Conservation (phyloP, 768 basidiomycete species). For the Tulasnella sp. region DNA sequence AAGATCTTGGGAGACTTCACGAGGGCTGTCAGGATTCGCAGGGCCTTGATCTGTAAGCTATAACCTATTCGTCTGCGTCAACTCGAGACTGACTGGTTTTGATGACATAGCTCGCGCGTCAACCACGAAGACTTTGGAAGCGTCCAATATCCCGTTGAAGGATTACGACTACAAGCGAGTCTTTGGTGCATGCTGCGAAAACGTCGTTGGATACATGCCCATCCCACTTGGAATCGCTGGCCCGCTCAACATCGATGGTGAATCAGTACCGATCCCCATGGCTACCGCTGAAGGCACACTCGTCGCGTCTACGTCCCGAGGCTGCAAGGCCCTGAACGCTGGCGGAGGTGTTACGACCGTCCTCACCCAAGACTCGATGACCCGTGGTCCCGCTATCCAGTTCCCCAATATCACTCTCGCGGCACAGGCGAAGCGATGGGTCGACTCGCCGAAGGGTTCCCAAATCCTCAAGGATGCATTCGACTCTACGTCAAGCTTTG, state of each 20-base stretch:
- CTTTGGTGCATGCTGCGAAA: conserved; percentile 95
- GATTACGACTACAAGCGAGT: conserved; percentile 92
- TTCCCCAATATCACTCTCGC: conserved; percentile 76
- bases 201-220: conserved; percentile 95
- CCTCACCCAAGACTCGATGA: conserved; percentile 88
- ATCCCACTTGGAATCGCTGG: conserved; percentile 94
- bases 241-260: conserved; percentile 83
- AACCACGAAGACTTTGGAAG: conserved; percentile 70
- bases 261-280: conserved; percentile 87
- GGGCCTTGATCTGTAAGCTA: conserved; percentile 81
- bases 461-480: conserved; percentile 70
- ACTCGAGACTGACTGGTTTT: conserved; percentile 14
- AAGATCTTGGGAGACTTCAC: conserved; percentile 85
- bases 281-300: conserved; percentile 99
- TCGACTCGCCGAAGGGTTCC: conserved; percentile 74
- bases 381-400: conserved; percentile 95
- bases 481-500: conserved; percentile 90
- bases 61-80: not conserved
- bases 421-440: conserved; percentile 78
- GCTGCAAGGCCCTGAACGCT: conserved; percentile 94
- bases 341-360: conserved; percentile 94
- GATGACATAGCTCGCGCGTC: conserved; percentile 63
- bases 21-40: conserved; percentile 74
- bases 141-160: conserved; percentile 67
- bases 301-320: conserved; percentile 93